These are phyloP conservation scores for Sporothrix pseudoabietina DNA, from an alignment of 2,329 filamentous ascomycete genomes.

Conservation along the genomic window DNA sequence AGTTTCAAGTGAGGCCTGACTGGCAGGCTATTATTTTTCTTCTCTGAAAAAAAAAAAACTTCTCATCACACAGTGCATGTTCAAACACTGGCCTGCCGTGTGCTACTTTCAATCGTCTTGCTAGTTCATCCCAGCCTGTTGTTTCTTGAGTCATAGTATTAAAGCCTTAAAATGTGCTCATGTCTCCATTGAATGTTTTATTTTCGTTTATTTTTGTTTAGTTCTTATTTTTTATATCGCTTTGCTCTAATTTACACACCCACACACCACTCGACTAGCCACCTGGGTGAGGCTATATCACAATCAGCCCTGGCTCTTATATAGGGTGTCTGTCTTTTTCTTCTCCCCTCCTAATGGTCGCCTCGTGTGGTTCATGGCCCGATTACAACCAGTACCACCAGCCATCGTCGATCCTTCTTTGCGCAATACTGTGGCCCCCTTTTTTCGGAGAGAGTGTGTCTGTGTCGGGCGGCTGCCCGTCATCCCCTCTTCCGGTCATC, in stretches of 20 bases:
- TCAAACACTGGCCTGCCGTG: not conserved
- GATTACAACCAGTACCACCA: conserved; percentile 9
- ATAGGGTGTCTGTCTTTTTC: not conserved
- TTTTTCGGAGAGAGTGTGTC: not conserved
- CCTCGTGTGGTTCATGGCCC: conserved; percentile 8
- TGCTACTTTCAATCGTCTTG: not conserved
- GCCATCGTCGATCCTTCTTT: conserved; percentile 12
- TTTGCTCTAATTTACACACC: not conserved
- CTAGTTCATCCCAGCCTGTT: not conserved
- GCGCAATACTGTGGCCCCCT: not conserved
- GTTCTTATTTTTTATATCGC: not conserved
- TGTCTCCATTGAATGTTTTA: not conserved
- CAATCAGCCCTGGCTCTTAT: conserved; percentile 2
- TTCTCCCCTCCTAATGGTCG: not conserved
- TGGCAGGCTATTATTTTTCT: not conserved
- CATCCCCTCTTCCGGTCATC: conserved; percentile 14
- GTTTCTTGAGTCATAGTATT: not conserved
- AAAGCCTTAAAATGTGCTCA: not conserved
- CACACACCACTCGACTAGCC: not conserved
- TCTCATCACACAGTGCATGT: not conserved
- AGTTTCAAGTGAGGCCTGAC: not conserved
- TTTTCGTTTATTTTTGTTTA: not conserved
- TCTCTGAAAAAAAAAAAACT: too few species aligned
- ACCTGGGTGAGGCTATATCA: conserved; percentile 7
- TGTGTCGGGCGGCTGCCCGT: conserved; percentile 16